These are phyloP conservation scores for Diphasiastrum complanatum DNA, from an alignment of 83 land plant species.

Conservation along the genomic window DNA sequence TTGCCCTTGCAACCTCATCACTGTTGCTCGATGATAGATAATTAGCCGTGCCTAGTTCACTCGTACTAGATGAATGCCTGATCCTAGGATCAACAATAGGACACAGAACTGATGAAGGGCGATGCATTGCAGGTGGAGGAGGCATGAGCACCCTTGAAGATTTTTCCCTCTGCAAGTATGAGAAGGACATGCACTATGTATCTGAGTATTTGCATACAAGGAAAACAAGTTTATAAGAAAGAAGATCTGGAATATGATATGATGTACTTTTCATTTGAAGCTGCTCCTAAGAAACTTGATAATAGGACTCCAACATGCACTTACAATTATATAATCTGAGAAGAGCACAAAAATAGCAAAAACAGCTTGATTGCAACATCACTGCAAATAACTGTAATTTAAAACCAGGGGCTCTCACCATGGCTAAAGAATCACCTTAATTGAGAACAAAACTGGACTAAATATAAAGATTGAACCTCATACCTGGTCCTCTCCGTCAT, in stretches of 20 bases:
- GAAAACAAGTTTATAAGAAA: not conserved
- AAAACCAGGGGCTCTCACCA: too few relatives aligned
- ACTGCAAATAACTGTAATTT: too few relatives aligned
- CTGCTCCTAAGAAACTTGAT: too few relatives aligned
- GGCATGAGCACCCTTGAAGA: conserved; percentile 60
- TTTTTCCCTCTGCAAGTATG: conserved; percentile 42
- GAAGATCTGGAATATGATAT: not conserved
- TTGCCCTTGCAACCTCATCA: conserved; percentile 25
- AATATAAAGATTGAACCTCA: too few relatives aligned
- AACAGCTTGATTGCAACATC: too few relatives aligned
- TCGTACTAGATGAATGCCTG: conserved; percentile 35
- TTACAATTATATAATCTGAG: too few relatives aligned
- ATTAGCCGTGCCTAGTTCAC: conserved; percentile 18
- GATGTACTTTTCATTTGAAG: too few relatives aligned
- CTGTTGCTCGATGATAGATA: conserved; percentile 31
- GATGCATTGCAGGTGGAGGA: conserved; percentile 44
- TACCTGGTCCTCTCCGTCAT: not conserved
- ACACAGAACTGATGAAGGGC: conserved; percentile 21
- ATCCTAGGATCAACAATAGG: conserved; percentile 13
- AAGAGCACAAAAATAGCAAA: too few relatives aligned
- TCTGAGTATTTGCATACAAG: conserved; percentile 8
- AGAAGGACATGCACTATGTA: not conserved
- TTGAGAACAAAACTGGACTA: too few relatives aligned
- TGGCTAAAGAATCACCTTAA: too few relatives aligned
- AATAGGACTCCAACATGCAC: too few relatives aligned